These are phyloP conservation scores for Cystobasidiaceae sp. DNA, from an alignment of 1,284 basidiomycete species.

Conservation along the genomic window DNA sequence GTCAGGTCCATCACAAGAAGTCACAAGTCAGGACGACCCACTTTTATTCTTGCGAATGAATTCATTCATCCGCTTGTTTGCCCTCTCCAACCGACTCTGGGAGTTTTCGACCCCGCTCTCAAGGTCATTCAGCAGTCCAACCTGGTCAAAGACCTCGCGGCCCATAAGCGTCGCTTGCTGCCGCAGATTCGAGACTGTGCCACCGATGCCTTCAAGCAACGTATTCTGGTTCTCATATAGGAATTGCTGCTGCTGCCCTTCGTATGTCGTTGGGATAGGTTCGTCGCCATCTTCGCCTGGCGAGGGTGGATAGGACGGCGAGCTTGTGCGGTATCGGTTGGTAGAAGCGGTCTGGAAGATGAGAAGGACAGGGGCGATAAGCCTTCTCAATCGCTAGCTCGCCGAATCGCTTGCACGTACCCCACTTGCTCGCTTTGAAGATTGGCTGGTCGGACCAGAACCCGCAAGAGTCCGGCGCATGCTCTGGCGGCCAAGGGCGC, in stretches of 20 bases:
- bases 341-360: background rate
- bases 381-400: no score
- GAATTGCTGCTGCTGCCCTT: slow-evolving; percentile 53
- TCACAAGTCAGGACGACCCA: background rate
- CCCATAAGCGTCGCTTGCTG: slow-evolving; percentile 88
- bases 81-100: slow-evolving; percentile 26
- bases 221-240: slow-evolving; percentile 78
- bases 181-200: slow-evolving; percentile 69
- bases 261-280: slow-evolving; percentile 17
- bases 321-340: background rate
- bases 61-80: slow-evolving; percentile 18
- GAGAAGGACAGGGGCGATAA: no score
- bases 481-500: background rate
- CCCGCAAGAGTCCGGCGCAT: background rate
- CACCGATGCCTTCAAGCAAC: slow-evolving; percentile 73
- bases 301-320: slow-evolving; percentile 1
- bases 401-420: no score
- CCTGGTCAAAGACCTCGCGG: slow-evolving; percentile 76
- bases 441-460: background rate
- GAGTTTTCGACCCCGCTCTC: slow-evolving; percentile 22
- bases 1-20: background rate
- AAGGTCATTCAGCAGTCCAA: slow-evolving; percentile 47
- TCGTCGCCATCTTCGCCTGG: background rate
- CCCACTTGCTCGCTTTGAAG: no score
- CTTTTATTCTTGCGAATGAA: slow-evolving; percentile 32